Percentiles rank a stretch among this genome's conserved stretches.
phyloP scores from a whole-genome alignment of 2,329 filamentous ascomycete genomes.

The Paecilomyces variotii region DNA sequence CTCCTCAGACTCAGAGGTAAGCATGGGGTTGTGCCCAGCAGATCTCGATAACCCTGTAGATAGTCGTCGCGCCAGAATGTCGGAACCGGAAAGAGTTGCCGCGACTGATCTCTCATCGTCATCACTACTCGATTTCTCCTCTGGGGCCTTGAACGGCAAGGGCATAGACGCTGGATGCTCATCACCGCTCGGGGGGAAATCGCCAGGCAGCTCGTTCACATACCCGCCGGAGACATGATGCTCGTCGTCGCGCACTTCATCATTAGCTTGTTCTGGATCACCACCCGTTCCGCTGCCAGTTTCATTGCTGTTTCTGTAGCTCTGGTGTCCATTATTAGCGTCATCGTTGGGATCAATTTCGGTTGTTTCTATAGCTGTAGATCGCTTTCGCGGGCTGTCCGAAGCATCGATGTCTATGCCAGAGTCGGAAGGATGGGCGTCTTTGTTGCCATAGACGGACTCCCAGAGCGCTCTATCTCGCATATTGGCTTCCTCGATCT shows the following conservation, averaged over 20 bases:
- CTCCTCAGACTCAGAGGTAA: slow-evolving; percentile 28
- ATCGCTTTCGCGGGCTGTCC: not conserved
- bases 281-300: not conserved
- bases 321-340: not conserved
- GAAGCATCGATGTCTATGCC: slow-evolving; percentile 32
- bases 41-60: slow-evolving; percentile 23
- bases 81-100: slow-evolving; percentile 47
- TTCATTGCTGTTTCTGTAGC: slow-evolving; percentile 5
- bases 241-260: slow-evolving; percentile 6
- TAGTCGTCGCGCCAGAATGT: slow-evolving; percentile 19
- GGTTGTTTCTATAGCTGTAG: not conserved
- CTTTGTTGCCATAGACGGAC: slow-evolving; percentile 58
- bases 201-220: not conserved
- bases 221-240: slow-evolving; percentile 2
- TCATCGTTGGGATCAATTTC: not conserved
- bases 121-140: slow-evolving; percentile 26
- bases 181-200: slow-evolving; percentile 1
- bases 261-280: not conserved
- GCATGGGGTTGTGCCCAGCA: slow-evolving; percentile 7
- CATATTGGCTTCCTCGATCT: slow-evolving; percentile 40
- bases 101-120: slow-evolving; percentile 57
- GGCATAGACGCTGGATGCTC: slow-evolving; percentile 3
- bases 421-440: slow-evolving; percentile 34
- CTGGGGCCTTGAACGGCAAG: slow-evolving; percentile 13
- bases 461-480: slow-evolving; percentile 60